A percentile compares a stretch with the other conserved stretches of the same genome.
Conservation (phyloP, 2,329 filamentous ascomycete genomes). For the Trichoderma atrobrunneum region DNA sequence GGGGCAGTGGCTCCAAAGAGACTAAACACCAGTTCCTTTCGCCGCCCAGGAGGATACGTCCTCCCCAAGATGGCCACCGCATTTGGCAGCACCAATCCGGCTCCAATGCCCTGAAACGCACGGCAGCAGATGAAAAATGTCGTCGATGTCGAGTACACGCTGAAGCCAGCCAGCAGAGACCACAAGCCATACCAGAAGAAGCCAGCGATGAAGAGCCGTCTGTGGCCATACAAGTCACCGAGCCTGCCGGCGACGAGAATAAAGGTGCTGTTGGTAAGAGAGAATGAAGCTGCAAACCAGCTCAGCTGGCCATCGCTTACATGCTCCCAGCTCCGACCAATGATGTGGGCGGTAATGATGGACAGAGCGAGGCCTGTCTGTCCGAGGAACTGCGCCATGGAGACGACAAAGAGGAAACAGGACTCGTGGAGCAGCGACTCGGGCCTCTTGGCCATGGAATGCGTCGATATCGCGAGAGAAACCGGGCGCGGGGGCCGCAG, state of each 20-base stretch:
- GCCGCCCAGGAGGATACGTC: conserved; percentile 42
- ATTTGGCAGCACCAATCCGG: conserved; percentile 56
- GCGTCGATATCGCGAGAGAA: neutral
- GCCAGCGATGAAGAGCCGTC: conserved; percentile 48
- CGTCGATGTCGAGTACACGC: conserved; percentile 33
- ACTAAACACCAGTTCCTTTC: conserved; percentile 35
- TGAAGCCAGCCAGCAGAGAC: conserved; percentile 42
- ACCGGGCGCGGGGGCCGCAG: neutral
- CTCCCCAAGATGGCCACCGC: conserved; percentile 53
- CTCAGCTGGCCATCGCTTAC: conserved; percentile 2
- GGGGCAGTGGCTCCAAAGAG: conserved; percentile 36
- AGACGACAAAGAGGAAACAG: conserved; percentile 10
- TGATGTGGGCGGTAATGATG: conserved; percentile 2
- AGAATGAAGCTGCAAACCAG: conserved; percentile 8
- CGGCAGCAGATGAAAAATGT: conserved; percentile 45
- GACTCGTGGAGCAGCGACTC: conserved; percentile 9
- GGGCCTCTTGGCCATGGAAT: conserved; percentile 3
- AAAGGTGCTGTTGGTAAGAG: conserved; percentile 42
- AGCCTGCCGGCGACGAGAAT: conserved; percentile 52
- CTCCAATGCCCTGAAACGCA: conserved; percentile 53
- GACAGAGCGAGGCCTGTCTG: conserved; percentile 3
- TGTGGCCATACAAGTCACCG: conserved; percentile 53
- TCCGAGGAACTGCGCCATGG: conserved; percentile 1
- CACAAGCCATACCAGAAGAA: conserved; percentile 50
- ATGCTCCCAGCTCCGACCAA: conserved; percentile 5